Evolutionary conservation across 2,329 filamentous ascomycete species (phyloP).

Genomic region (Colletotrichum sp.): DNA sequence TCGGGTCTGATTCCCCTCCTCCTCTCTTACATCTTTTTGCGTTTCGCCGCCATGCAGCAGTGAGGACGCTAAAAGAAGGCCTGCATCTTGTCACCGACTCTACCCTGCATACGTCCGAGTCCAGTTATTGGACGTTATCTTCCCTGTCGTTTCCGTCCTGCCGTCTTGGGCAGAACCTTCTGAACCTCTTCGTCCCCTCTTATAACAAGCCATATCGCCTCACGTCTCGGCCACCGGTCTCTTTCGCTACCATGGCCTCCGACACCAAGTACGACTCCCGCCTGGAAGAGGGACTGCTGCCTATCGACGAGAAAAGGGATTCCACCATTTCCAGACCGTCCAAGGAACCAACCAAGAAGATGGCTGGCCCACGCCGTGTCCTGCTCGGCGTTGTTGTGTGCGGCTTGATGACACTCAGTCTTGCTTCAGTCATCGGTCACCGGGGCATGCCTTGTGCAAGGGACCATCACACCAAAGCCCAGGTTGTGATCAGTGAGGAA

Average conservation of each 20-base stretch:
- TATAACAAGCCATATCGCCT: conserved; percentile 37
- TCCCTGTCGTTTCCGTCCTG: conserved; percentile 5
- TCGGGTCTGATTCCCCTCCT: not conserved
- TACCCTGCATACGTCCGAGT: conserved; percentile 2
- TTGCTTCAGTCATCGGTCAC: conserved; percentile 24
- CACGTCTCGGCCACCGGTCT: not conserved
- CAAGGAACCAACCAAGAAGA: conserved; percentile 16
- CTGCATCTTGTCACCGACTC: conserved; percentile 8
- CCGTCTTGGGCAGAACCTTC: conserved; percentile 3
- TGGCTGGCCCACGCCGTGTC: conserved; percentile 24
- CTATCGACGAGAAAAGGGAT: conserved; percentile 22
- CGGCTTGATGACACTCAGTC: conserved; percentile 25
- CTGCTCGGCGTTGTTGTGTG: conserved; percentile 24
- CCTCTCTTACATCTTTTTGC: conserved; percentile 5
- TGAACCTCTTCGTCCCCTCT: conserved; percentile 26
- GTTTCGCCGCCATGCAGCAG: conserved; percentile 14
- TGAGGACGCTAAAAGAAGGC: conserved; percentile 13
- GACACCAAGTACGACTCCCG: conserved; percentile 19
- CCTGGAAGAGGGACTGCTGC: conserved; percentile 25
- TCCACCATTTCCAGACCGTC: not conserved
- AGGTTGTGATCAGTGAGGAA: not conserved
- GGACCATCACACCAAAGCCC: not conserved
- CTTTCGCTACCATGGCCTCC: conserved; percentile 18
- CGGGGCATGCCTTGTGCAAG: conserved; percentile 4
- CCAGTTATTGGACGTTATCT: not conserved